These are phyloP conservation scores for Crotalaria pallida DNA, from an alignment of 306 rosid genomes.

Conservation along the genomic window DNA sequence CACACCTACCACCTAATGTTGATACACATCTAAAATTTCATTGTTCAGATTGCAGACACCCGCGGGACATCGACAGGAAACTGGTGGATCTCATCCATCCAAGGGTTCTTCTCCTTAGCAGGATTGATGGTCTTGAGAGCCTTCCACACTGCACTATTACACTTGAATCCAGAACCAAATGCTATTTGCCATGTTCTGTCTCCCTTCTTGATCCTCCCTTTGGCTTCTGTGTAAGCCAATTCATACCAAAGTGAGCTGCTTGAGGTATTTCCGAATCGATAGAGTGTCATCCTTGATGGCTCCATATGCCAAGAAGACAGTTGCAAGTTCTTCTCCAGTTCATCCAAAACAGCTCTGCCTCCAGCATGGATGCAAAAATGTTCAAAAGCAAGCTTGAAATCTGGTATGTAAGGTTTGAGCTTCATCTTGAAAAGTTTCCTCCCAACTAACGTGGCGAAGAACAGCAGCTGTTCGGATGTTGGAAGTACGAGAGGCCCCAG, in stretches of 20 bases:
- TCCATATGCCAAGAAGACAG: conserved; percentile 92
- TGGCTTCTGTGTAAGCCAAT: conserved; percentile 81
- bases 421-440: conserved; percentile 78
- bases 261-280: conserved; percentile 85
- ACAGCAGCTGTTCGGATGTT: conserved; percentile 80
- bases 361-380: conserved; percentile 95
- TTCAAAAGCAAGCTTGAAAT: conserved; percentile 85
- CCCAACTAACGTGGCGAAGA: conserved; percentile 63
- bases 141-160: conserved; percentile 93
- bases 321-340: conserved; percentile 87
- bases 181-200: conserved; percentile 95
- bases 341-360: conserved; percentile 89
- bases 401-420: conserved; percentile 89
- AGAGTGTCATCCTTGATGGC: conserved; percentile 93
- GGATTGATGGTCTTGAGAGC: conserved; percentile 71
- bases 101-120: conserved; percentile 68
- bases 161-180: conserved; percentile 88
- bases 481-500: conserved; percentile 88
- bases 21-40: background rate
- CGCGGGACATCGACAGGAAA: conserved; percentile 80
- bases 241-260: conserved; percentile 95
- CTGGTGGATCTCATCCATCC: conserved; percentile 70
- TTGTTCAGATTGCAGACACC: conserved; percentile 46
- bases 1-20: conserved; percentile 20
- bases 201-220: conserved; percentile 83